phyloP scores from a whole-genome alignment of 129 eudicot species.

The Sambucus nigra region DNA sequence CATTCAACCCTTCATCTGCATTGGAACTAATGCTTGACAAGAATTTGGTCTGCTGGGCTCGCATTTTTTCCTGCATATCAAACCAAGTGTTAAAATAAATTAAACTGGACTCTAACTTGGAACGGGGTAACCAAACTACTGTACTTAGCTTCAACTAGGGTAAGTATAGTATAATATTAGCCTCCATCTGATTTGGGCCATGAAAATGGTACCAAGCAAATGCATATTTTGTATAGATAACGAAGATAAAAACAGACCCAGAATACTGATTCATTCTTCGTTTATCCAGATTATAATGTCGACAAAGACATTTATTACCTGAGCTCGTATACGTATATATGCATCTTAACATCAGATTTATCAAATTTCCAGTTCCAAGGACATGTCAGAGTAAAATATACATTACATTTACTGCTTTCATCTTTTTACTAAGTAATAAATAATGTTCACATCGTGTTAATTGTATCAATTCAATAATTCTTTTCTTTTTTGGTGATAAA shows the following conservation, averaged over 20 bases:
- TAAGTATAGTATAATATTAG: not conserved
- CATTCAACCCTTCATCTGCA: constrained; percentile 40
- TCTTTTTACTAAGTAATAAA: not conserved
- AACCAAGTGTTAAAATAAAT: no score
- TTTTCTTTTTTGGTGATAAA: no score
- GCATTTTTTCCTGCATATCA: constrained; percentile 77
- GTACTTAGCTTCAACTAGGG: not conserved
- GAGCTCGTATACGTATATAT: not conserved
- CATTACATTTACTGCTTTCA: not conserved
- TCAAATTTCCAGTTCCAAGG: not conserved
- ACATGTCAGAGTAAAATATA: not conserved
- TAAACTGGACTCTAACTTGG: no score
- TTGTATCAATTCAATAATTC: no score
- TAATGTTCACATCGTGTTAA: no score
- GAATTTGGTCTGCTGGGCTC: constrained; percentile 89
- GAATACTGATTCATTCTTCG: no score
- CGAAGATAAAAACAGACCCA: no score
- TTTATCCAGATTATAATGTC: not conserved
- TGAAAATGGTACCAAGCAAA: no score
- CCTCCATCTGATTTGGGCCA: not conserved
- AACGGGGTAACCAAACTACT: no score
- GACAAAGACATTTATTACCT: not conserved
- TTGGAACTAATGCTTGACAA: constrained; percentile 46
- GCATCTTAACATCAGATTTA: not conserved
- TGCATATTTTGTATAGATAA: not conserved